Evolutionary conservation across 108 stramenopile species (phyloP).

Genomic region (Discostella pseudostelligera): DNA sequence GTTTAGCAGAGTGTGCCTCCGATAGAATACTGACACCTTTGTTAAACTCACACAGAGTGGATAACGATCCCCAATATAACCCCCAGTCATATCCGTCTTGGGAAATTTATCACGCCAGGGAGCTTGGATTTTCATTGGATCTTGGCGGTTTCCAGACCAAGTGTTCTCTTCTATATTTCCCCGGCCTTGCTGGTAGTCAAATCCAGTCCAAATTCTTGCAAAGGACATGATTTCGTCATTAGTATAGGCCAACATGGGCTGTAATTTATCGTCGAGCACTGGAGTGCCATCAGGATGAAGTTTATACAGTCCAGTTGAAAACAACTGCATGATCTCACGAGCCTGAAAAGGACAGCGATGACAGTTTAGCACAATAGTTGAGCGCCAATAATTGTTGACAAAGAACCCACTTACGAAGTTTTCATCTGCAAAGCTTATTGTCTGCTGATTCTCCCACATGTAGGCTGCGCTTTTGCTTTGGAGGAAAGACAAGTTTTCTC

Average conservation of each 20-base stretch:
- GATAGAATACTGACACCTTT: not conserved
- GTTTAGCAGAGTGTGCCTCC: not conserved
- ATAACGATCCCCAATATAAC: slow-evolving; percentile 68
- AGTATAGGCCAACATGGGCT: slow-evolving; percentile 45
- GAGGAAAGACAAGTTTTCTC: slow-evolving; percentile 58
- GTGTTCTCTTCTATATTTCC: slow-evolving; percentile 50
- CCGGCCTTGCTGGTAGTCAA: slow-evolving; percentile 43
- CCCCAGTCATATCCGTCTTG: slow-evolving; percentile 53
- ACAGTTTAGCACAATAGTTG: not conserved
- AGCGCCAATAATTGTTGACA: not conserved
- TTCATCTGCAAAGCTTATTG: slow-evolving; percentile 55
- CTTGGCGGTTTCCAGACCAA: slow-evolving; percentile 35
- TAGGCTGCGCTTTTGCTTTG: slow-evolving; percentile 48
- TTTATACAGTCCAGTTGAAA: slow-evolving; percentile 49
- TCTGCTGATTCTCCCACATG: slow-evolving; percentile 43
- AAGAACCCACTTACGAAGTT: slow-evolving; percentile 53
- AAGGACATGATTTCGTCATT: slow-evolving; percentile 58
- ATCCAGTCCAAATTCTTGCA: slow-evolving; percentile 68
- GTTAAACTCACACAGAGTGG: slow-evolving; percentile 32
- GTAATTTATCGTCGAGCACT: slow-evolving; percentile 34
- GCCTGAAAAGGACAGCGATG: slow-evolving; percentile 17
- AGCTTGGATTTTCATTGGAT: slow-evolving; percentile 64
- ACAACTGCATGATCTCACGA: slow-evolving; percentile 55
- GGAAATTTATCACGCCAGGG: slow-evolving; percentile 59
- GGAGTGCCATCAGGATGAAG: slow-evolving; percentile 51